These are phyloP conservation scores for Mycocentrospora acerina DNA, from an alignment of 2,329 filamentous ascomycete genomes.

Conservation along the genomic window DNA sequence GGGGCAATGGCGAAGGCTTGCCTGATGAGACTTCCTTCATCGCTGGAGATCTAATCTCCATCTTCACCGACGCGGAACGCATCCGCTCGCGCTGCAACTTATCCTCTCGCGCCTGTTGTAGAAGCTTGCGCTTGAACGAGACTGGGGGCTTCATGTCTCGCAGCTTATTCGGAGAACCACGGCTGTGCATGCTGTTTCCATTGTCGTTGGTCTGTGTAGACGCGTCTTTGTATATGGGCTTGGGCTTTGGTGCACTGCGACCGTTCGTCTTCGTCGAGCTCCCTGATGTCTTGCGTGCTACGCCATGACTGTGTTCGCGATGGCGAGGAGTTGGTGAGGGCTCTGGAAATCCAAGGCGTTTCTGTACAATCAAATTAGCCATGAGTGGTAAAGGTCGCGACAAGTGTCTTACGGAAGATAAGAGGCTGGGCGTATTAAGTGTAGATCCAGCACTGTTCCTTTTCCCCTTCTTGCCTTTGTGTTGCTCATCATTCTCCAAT, in stretches of 20 bases:
- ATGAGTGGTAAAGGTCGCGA: constrained; percentile 11
- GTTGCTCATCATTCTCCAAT: constrained; percentile 59
- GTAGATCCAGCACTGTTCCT: constrained; percentile 57
- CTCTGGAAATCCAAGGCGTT: constrained; percentile 39
- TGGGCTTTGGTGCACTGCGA: constrained; percentile 28
- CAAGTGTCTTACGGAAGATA: constrained; percentile 42
- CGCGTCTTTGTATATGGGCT: constrained; percentile 35
- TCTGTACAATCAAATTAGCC: constrained; percentile 33
- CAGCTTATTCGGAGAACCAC: constrained; percentile 13
- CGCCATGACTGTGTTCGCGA: constrained; percentile 38
- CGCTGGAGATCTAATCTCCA: constrained; percentile 35
- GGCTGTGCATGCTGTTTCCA: constrained; percentile 2
- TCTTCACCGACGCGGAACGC: constrained; percentile 39
- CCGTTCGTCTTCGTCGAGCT: constrained; percentile 45
- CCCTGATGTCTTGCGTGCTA: constrained; percentile 38
- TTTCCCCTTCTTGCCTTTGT: constrained; percentile 57
- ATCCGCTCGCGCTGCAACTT: constrained; percentile 40
- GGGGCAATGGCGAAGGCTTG: constrained; percentile 34
- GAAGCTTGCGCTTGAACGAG: constrained; percentile 41
- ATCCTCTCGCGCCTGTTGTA: constrained; percentile 42
- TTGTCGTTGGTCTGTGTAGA: constrained; percentile 38
- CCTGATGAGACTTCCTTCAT: constrained; percentile 34
- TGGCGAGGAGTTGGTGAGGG: constrained; percentile 38
- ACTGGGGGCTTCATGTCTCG: constrained; percentile 32
- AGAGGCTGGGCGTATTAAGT: constrained; percentile 52